Percentiles rank a stretch among this genome's conserved stretches.
Evolutionary conservation across 495 filamentous ascomycete genomes (phyloP).

Genomic region (Cercophora newfieldiana): DNA sequence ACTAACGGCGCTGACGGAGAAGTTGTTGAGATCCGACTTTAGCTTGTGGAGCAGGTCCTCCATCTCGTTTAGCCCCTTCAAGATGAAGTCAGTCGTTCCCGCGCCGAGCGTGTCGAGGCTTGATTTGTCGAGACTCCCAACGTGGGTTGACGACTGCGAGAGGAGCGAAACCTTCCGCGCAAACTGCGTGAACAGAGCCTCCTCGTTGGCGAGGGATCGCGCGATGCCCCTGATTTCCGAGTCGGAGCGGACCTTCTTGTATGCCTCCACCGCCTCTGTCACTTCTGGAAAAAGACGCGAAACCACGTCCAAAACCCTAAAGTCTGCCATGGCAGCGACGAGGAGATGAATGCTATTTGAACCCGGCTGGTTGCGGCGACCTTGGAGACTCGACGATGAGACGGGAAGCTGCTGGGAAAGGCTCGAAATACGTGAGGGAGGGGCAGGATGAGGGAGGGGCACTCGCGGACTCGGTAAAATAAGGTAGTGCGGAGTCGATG

Average conservation of each 20-base stretch:
- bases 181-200: slow-evolving; percentile 8
- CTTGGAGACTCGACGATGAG: neutral
- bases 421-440: neutral
- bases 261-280: neutral
- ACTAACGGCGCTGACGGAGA: neutral
- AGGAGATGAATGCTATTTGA: neutral
- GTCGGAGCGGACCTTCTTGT: neutral
- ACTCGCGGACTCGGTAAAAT: neutral
- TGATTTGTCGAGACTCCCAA: neutral
- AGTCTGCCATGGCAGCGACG: neutral
- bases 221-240: neutral
- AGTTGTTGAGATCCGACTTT: neutral
- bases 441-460: neutral
- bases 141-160: neutral
- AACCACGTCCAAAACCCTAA: slow-evolving; percentile 9
- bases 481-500: neutral
- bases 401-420: neutral
- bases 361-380: neutral
- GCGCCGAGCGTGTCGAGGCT: slow-evolving; percentile 1
- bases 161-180: slow-evolving; percentile 1
- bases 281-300: slow-evolving; percentile 8
- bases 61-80: neutral
- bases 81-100: neutral
- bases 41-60: neutral
- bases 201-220: slow-evolving; percentile 1